Evolutionary conservation across 2,329 filamentous ascomycete genomes (phyloP).

Genomic region (Sporothrix humicola): DNA sequence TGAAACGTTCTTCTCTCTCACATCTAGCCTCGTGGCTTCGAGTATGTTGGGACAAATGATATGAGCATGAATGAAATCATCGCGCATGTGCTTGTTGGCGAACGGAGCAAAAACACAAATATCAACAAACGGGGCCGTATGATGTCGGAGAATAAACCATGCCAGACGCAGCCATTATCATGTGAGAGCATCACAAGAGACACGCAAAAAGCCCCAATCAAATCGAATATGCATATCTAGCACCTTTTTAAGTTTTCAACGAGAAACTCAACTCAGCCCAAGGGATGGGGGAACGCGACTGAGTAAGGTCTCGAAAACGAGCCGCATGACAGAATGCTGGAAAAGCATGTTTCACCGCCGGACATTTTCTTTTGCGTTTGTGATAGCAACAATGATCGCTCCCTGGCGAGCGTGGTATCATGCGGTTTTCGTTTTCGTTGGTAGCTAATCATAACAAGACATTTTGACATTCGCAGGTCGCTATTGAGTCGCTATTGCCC

Average conservation of each 20-base stretch:
- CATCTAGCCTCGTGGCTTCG: neutral
- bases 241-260: neutral
- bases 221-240: neutral
- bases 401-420: neutral
- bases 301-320: neutral
- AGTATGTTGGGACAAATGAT: slow-evolving; percentile 5
- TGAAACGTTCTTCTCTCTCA: neutral
- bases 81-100: neutral
- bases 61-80: neutral
- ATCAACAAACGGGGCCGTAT: neutral
- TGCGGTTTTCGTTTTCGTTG: neutral
- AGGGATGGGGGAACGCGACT: neutral
- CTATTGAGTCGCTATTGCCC: neutral
- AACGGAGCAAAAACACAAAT: neutral
- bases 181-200: neutral
- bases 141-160: neutral
- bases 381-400: neutral
- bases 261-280: neutral
- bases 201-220: neutral
- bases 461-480: slow-evolving; percentile 17
- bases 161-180: slow-evolving; percentile 6
- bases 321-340: neutral
- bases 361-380: neutral
- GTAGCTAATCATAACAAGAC: slow-evolving; percentile 1
- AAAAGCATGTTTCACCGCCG: neutral